Evolutionary conservation across 108 stramenopile species (phyloP).

Genomic region (Skeletonema menzelii): DNA sequence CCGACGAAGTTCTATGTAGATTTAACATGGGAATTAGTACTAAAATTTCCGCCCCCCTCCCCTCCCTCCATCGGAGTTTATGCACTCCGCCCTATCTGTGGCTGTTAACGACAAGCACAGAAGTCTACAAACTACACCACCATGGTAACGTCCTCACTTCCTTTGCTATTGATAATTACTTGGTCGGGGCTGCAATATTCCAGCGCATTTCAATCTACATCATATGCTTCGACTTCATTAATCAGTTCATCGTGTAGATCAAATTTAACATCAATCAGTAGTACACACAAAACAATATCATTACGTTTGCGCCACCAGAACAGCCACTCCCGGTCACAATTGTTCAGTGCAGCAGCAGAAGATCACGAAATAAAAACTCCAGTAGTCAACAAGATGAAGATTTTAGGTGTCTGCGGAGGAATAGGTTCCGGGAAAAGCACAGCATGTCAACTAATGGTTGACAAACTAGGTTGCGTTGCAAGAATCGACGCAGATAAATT

Average conservation of each 20-base stretch:
- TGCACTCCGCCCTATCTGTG: too few relatives aligned
- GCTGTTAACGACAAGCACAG: too few relatives aligned
- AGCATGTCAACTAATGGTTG: conserved; percentile 69
- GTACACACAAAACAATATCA: neutral
- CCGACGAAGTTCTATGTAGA: too few relatives aligned
- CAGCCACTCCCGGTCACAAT: neutral
- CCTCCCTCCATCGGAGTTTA: too few relatives aligned
- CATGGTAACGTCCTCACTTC: neutral
- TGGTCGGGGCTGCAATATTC: neutral
- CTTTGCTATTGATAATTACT: neutral
- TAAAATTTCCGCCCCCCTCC: too few relatives aligned
- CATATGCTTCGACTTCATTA: neutral
- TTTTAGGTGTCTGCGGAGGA: conserved; percentile 79
- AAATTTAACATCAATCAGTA: neutral
- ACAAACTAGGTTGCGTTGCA: conserved; percentile 52
- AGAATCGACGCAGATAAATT: conserved; percentile 77
- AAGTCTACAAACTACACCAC: neutral
- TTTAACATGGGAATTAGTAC: too few relatives aligned
- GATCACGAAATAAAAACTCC: neutral
- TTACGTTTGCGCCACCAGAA: neutral
- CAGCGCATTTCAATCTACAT: neutral
- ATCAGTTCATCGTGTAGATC: neutral
- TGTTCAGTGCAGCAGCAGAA: neutral
- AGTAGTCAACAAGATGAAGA: conserved; percentile 15
- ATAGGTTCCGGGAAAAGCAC: conserved; percentile 82